A percentile compares a stretch with the other conserved stretches of the same genome.
phyloP scores from a whole-genome alignment of 1,284 basidiomycete species.

The Ustilago trichophora region DNA sequence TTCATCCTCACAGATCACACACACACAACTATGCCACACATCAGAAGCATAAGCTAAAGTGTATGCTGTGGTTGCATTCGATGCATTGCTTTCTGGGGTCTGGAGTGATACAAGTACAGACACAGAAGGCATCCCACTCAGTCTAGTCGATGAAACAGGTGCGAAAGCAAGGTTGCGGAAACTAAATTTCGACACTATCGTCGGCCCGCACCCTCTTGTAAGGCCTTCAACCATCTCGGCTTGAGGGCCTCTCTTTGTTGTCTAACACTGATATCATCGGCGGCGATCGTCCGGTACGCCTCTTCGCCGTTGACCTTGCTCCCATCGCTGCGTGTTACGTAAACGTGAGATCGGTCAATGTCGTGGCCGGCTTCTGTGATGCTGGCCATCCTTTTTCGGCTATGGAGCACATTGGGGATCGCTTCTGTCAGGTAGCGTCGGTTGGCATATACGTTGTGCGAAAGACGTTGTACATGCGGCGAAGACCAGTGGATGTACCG shows the following conservation, averaged over 20 bases:
- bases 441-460: constrained; percentile 35
- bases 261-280: constrained; percentile 13
- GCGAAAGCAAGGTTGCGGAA: too few relatives aligned
- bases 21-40: too few relatives aligned
- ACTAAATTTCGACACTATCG: too few relatives aligned
- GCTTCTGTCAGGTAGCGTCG: constrained; percentile 30
- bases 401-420: constrained; percentile 24
- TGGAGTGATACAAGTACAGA: too few relatives aligned
- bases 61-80: too few relatives aligned
- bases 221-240: constrained; percentile 36
- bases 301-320: constrained; percentile 15
- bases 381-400: constrained; percentile 27
- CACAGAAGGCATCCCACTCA: too few relatives aligned
- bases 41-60: too few relatives aligned
- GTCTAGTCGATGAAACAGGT: too few relatives aligned
- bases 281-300: constrained; percentile 20
- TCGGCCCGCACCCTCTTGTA: constrained; percentile 13
- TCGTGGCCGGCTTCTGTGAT: constrained; percentile 18
- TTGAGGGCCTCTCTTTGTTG: constrained; percentile 31
- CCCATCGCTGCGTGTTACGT: constrained; percentile 8
- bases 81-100: too few relatives aligned
- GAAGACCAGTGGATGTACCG: constrained; percentile 38
- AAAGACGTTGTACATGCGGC: constrained; percentile 35
- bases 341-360: constrained; percentile 15
- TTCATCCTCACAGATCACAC: too few relatives aligned